Base-by-base conservation (phyloP, 129 eudicot species). In the Logfia minima region DNA sequence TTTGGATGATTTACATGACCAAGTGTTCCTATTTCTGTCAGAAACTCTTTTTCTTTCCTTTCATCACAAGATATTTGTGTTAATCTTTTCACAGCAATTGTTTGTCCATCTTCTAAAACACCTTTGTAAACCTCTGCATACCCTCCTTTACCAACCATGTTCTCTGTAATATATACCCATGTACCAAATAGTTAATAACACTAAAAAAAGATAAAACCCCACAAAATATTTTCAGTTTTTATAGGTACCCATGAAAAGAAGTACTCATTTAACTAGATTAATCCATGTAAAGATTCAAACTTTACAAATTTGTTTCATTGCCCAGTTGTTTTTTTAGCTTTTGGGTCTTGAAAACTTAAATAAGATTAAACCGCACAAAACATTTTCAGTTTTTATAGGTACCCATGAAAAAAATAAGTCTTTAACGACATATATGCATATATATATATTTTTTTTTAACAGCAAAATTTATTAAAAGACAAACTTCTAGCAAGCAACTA, bases 61-160 rank as follows among this genome's bases (percentile, higher is more conserved):
- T 94, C 99, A 75, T 94, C 97, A 79, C 77, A 81, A 62, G 86
- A 66, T 67, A 82, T 24, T 74, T 86, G 93, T 59, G 93, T 79
- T 53, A 94, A 84, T 76, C 85, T 86, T 84, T 94, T 94, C 18
- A 94, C 97, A 0, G 99, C 99, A 68, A 94, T 90, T 79, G 92
- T 80, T 45, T 89, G 88, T 23, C 97, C 99, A 85, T 87, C 87
- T 85, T 83, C 81, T 18, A 94, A 63, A 55, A 87, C 84, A 48
- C 99, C 99, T 85, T 84, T 94, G 85, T 91, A 94, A 14, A 94
- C 99, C 90, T 91, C 96, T 72, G 99, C 97, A 86, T 81, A 91
- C 82, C 99, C 99, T 76, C 99, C 99, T 87, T 85, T 89, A 19
- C 98, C 99, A 29, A 89, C 99, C 88, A 94, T 79, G 60, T 94